These are phyloP conservation scores for Entomophthora muscae DNA, from an alignment of 371 early-diverging fungal genomes.

Conservation along the genomic window DNA sequence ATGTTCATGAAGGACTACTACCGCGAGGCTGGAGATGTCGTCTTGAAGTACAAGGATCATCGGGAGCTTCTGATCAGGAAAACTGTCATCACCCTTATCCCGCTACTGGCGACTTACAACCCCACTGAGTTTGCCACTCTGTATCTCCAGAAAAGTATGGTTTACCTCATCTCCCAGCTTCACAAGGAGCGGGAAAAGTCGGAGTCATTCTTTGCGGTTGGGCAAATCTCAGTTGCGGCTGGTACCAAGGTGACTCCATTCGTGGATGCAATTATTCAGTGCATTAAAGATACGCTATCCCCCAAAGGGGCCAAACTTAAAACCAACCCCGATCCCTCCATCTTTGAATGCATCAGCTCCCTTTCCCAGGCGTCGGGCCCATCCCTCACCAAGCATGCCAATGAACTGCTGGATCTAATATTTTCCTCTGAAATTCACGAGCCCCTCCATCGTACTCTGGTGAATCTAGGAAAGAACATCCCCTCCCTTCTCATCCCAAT, in stretches of 20 bases:
- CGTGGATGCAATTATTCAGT: slow-evolving; percentile 21
- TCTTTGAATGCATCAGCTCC: slow-evolving; percentile 74
- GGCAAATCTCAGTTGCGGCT: slow-evolving; percentile 68
- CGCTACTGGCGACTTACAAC: slow-evolving; percentile 68
- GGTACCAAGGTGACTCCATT: slow-evolving; percentile 65
- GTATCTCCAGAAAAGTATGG: slow-evolving; percentile 57
- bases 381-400: slow-evolving; percentile 66
- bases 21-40: slow-evolving; percentile 52
- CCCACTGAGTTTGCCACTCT: slow-evolving; percentile 52
- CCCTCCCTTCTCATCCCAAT: slow-evolving; percentile 67
- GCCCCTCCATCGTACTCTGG: slow-evolving; percentile 60
- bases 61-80: slow-evolving; percentile 62
- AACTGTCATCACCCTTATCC: slow-evolving; percentile 70
- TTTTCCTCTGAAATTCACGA: slow-evolving; percentile 74
- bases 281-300: not conserved
- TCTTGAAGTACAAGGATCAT: slow-evolving; percentile 61
- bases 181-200: slow-evolving; percentile 62
- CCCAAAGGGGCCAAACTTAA: not conserved
- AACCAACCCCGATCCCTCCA: slow-evolving; percentile 31
- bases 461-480: slow-evolving; percentile 62
- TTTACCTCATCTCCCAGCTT: slow-evolving; percentile 51
- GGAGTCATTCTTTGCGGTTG: slow-evolving; percentile 67
- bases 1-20: slow-evolving; percentile 79
- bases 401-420: slow-evolving; percentile 80
- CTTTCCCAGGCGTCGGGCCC: slow-evolving; percentile 82